Evolutionary conservation across 1,284 basidiomycete species (phyloP).

Genomic region (Ganoderma meredithae): DNA sequence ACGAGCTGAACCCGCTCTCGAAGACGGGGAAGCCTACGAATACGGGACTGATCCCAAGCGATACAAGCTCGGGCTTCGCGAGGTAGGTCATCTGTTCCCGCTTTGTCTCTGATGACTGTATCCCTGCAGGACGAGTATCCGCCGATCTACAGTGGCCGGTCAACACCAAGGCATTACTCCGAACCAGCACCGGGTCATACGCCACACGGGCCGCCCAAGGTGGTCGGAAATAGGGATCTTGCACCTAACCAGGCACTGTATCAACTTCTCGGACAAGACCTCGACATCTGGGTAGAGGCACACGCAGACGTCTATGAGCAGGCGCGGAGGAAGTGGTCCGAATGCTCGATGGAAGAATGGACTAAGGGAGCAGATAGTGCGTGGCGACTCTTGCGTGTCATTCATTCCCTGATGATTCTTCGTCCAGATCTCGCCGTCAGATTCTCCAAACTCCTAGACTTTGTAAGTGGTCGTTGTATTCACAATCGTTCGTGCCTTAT

Average conservation of each 20-base stretch:
- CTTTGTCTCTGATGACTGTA: constrained; percentile 5
- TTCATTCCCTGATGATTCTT: neutral
- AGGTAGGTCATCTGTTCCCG: constrained; percentile 17
- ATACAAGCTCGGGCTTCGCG: constrained; percentile 29
- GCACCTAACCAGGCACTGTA: constrained; percentile 31
- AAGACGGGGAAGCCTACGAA: constrained; percentile 31
- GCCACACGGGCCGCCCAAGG: neutral
- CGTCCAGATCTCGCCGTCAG: constrained; percentile 33
- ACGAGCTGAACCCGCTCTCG: constrained; percentile 31
- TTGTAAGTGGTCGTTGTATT: constrained; percentile 31
- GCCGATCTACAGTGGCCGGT: constrained; percentile 20
- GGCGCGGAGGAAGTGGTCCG: constrained; percentile 41
- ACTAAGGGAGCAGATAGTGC: constrained; percentile 41
- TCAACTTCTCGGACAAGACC: constrained; percentile 38
- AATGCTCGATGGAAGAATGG: constrained; percentile 44
- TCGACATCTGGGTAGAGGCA: constrained; percentile 35
- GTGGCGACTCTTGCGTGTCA: neutral
- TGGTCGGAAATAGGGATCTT: neutral
- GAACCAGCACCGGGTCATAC: constrained; percentile 5
- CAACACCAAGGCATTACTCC: constrained; percentile 18
- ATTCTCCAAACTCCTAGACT: constrained; percentile 39
- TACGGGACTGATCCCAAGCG: constrained; percentile 34
- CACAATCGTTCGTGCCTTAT: neutral
- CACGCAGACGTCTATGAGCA: constrained; percentile 38
- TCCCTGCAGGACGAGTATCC: constrained; percentile 25